Evolutionary conservation across 805 yeast genomes (phyloP).

Genomic region (Metschnikowia baotianmanensis): DNA sequence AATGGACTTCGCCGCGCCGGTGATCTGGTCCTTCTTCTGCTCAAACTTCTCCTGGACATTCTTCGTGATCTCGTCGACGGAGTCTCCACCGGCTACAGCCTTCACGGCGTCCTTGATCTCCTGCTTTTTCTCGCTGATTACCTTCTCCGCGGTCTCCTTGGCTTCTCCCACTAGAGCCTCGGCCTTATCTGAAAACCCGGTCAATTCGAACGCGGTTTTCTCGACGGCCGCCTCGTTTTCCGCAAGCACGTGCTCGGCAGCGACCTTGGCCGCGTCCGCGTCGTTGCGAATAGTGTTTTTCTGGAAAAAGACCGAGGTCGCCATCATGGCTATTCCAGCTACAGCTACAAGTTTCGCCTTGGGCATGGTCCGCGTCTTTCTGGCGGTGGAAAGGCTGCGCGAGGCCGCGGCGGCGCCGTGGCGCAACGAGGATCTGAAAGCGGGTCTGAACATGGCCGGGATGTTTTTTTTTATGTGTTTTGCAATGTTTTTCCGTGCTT

Average conservation of each 20-base stretch:
- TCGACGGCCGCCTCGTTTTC: conserved; percentile 8
- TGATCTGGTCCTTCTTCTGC: neutral
- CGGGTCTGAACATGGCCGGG: conserved; percentile 17
- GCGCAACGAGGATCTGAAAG: conserved; percentile 15
- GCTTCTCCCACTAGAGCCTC: neutral
- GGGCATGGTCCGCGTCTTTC: conserved; percentile 5
- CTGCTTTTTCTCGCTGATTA: neutral
- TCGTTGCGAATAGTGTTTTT: conserved; percentile 15
- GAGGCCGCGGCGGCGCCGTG: conserved; percentile 4
- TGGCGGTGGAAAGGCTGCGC: conserved; percentile 14
- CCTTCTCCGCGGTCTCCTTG: neutral
- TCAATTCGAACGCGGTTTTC: conserved; percentile 8
- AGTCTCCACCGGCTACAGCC: too few relatives aligned
- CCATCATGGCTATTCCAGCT: conserved; percentile 13
- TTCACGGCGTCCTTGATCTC: conserved; percentile 1
- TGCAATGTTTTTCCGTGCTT: neutral
- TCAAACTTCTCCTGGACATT: conserved; percentile 2
- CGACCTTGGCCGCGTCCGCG: conserved; percentile 13
- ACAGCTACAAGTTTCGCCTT: conserved; percentile 3
- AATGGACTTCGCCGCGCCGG: too few relatives aligned
- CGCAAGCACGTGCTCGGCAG: conserved; percentile 9
- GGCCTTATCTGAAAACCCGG: neutral
- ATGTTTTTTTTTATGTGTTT: neutral
- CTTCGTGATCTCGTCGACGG: neutral
- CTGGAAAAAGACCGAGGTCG: conserved; percentile 10